These are phyloP conservation scores for Trichoderma breve DNA, from an alignment of 2,329 filamentous ascomycete genomes.

Conservation along the genomic window DNA sequence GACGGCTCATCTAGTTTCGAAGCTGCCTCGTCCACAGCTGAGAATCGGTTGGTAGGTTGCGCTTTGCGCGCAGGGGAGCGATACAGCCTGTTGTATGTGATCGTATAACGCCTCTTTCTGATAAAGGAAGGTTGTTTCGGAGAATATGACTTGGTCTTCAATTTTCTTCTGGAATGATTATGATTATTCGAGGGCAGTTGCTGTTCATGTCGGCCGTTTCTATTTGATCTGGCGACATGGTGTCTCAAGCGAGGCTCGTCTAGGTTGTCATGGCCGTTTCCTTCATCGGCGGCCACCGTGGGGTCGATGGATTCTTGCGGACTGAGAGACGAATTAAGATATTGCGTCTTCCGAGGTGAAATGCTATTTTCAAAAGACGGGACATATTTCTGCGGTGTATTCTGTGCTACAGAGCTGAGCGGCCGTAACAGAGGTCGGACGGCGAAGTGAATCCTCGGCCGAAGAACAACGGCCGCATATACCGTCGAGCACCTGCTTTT, in stretches of 20 bases:
- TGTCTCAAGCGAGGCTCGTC: background rate
- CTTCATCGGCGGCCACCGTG: background rate
- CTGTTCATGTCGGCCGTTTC: background rate
- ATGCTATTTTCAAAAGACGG: background rate
- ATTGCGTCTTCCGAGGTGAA: background rate
- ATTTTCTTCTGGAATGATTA: background rate
- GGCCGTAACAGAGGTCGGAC: background rate
- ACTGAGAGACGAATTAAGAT: background rate
- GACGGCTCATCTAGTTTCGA: background rate
- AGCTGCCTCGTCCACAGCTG: background rate
- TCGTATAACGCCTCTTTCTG: constrained; percentile 3
- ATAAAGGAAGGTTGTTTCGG: background rate
- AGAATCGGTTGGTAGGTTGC: background rate
- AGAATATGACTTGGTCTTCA: background rate
- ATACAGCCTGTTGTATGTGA: constrained; percentile 16
- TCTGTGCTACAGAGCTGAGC: background rate
- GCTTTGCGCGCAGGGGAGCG: background rate
- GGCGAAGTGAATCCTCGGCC: background rate
- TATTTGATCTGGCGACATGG: background rate
- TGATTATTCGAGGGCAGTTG: background rate
- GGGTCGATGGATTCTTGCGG: background rate
- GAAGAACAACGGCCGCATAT: background rate
- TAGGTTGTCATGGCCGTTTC: background rate
- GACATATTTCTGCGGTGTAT: background rate
- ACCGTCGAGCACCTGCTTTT: constrained; percentile 23